Evolutionary conservation across 1,284 basidiomycete species (phyloP), one percentile per base, ranked within the genome.

Genomic region (Pseudozyma flocculosa): DNA sequence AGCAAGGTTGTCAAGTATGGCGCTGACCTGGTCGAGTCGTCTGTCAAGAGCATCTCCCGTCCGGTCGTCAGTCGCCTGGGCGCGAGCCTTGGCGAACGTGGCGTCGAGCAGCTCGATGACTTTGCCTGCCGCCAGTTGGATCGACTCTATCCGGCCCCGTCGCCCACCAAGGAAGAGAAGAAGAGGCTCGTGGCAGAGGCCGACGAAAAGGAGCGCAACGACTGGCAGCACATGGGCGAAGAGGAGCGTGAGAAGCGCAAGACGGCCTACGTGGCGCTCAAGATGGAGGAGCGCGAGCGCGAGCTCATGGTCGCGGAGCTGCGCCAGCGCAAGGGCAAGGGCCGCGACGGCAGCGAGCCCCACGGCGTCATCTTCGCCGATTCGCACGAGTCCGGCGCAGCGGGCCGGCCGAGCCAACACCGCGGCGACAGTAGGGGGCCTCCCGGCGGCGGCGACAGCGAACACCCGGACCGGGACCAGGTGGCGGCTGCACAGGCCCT

Each of bases 91-190:
- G 74, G 88, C 84, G 39, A 86, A 85, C 49, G 65, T 24, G 65
- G 73, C 14, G 75, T 79, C 15, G 85, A 85, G 55, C 86, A 87
- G 71, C 80, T 91, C n/a, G 90, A 92, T 66, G 88, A 89, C 57
- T 92, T 92, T 78, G 90, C 90, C 2, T 89, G 88, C 72, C 83
- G 88, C 48, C 89, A 92, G 75, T 82, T 92, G 41, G 89, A 92
- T 78, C 82, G 85, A 72, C 86, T 70, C 34, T 70, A 68, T 29
- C 65, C 70, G 2, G 49, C 55, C 15, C 41, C 50, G 9, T 56
- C 68, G 4, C 54, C 54, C 14, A 61, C 52, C 41, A 69, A 67
- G 46, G 68, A 72, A 26, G 70, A 72, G 50, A 65, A 64, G 40
- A 59, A 58, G 18, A 26, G 40, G n/a, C 57, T 72, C 22, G 40